These are phyloP conservation scores for Polygonum aviculare DNA, from an alignment of 148 eudicot species.

Conservation along the genomic window DNA sequence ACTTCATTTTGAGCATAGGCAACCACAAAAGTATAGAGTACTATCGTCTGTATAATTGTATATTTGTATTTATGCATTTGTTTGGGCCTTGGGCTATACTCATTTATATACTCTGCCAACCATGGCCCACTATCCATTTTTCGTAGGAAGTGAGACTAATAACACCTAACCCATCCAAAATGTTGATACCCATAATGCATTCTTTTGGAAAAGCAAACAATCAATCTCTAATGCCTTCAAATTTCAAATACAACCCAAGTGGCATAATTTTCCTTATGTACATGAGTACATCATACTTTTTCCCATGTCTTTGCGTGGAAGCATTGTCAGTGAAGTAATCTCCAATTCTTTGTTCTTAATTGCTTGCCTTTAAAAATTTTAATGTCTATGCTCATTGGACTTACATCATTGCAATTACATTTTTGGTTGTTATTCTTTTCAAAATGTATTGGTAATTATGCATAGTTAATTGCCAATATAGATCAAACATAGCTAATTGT, in stretches of 20 bases:
- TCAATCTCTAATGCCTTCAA: not conserved
- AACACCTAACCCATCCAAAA: not conserved
- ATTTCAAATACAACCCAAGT: not conserved
- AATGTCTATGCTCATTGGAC: no score
- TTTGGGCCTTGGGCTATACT: no score
- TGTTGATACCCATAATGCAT: not conserved
- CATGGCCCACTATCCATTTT: not conserved
- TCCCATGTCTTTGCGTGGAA: not conserved
- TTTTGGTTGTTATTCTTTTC: no score
- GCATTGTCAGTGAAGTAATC: not conserved
- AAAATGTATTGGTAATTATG: no score
- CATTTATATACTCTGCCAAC: no score
- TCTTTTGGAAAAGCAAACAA: slow-evolving; percentile 3
- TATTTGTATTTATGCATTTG: no score
- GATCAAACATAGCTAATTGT: no score
- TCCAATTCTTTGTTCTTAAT: not conserved
- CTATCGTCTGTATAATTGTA: no score
- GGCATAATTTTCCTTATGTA: not conserved
- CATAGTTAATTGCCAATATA: no score
- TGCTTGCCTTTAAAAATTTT: not conserved
- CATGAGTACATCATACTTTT: not conserved
- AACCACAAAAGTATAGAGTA: no score
- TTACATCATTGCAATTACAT: no score
- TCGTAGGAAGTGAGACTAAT: not conserved
- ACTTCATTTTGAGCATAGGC: no score